These are phyloP conservation scores for Tuber brumale DNA, from an alignment of 495 filamentous ascomycete species.

Conservation along the genomic window DNA sequence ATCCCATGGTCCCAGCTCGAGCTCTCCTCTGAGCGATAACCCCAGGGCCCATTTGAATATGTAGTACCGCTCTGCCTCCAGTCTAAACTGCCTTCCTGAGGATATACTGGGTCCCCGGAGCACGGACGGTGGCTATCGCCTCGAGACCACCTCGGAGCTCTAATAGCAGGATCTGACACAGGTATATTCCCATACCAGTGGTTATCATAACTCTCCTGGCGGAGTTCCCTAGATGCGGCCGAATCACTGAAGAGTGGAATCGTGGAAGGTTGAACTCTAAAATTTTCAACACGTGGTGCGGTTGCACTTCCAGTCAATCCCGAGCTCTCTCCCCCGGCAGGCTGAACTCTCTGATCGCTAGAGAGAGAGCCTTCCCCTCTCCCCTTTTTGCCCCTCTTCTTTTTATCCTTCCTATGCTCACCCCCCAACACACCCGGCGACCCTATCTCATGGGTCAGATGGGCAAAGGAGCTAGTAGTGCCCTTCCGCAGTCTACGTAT, in stretches of 20 bases:
- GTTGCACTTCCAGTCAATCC: not conserved
- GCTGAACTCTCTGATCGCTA: not conserved
- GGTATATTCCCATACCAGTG: not conserved
- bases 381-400: not conserved
- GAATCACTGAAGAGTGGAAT: not conserved
- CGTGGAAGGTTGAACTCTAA: not conserved
- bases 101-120: not conserved
- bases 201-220: not conserved
- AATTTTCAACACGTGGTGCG: not conserved
- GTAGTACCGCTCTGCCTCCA: not conserved
- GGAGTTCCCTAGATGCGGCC: not conserved
- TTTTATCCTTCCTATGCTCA: conserved; percentile 4
- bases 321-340: no score
- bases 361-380: not conserved
- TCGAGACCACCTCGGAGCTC: not conserved
- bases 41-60: not conserved
- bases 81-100: not conserved
- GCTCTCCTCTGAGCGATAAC: not conserved
- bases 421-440: not conserved
- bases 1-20: not conserved
- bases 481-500: not conserved
- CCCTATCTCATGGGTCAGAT: not conserved
- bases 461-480: not conserved
- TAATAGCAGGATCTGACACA: not conserved
- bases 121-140: not conserved